phyloP scores from a whole-genome alignment of 1,284 basidiomycete genomes.

The Rhizoctonia solani region DNA sequence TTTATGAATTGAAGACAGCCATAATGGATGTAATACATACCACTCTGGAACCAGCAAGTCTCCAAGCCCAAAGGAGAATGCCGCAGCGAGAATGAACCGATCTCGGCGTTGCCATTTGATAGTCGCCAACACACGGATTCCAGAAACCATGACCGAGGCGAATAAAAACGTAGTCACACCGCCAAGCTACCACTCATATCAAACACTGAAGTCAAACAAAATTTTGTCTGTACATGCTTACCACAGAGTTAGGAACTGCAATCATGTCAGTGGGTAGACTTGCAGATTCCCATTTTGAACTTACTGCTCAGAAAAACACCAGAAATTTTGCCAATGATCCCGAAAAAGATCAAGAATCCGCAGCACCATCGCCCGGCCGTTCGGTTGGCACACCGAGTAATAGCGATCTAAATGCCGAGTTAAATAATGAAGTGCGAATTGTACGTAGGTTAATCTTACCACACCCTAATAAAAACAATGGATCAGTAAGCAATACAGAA shows the following conservation, averaged over 20 bases:
- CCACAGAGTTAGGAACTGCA: conserved; percentile 71
- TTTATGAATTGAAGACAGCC: conserved; percentile 41
- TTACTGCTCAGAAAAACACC: conserved; percentile 74
- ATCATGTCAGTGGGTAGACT: conserved; percentile 33
- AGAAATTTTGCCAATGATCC: conserved; percentile 76
- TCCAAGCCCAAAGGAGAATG: conserved; percentile 73
- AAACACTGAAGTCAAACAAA: background rate
- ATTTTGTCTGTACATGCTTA: background rate
- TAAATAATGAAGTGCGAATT: background rate
- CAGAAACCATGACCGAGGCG: conserved; percentile 66
- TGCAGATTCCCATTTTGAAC: conserved; percentile 40
- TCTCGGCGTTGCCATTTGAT: conserved; percentile 70
- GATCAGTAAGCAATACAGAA: background rate
- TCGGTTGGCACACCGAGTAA: conserved; percentile 77
- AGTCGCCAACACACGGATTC: conserved; percentile 72
- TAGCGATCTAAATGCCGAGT: conserved; percentile 55
- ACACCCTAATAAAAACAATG: conserved; percentile 56
- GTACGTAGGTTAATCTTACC: conserved; percentile 10
- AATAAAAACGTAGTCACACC: conserved; percentile 79
- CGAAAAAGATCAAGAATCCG: conserved; percentile 70
- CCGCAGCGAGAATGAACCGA: conserved; percentile 70
- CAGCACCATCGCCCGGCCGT: conserved; percentile 75
- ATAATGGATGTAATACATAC: conserved; percentile 42
- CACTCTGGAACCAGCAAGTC: conserved; percentile 53
- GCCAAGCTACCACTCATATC: conserved; percentile 53